Evolutionary conservation across 352 stramenopile species (phyloP), one percentile per base, ranked within the genome.

Genomic region (Pythium coloratum): DNA sequence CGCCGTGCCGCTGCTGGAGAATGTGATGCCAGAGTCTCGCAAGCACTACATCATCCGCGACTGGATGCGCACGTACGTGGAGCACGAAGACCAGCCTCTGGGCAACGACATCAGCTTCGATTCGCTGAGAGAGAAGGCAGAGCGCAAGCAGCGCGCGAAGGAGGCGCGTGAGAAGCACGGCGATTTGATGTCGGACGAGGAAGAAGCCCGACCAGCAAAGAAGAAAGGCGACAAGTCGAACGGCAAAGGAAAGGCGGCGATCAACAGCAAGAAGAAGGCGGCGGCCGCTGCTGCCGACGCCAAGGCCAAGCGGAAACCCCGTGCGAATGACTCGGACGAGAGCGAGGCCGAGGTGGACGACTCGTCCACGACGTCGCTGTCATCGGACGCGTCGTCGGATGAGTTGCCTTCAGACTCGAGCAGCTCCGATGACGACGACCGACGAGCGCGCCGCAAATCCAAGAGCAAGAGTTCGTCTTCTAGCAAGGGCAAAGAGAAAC

Each of bases 31-130:
- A 28, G 73, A 88, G 40, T 89, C 85, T 57, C 76, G 75, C 49
- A 94, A 94, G 64, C 66, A 90, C 46, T 66, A 69, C 34, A 76
- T 94, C 26, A 67, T 94, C 30, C 72, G 77, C 46, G 85, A 94
- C 66, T 94, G 85, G 85, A 92, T 94, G 85, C 78, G 74, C 40
- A 69, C 75, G 57, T 94, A 88, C 69, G 74, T 78, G 50, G 62
- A 77, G 5, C 62, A 68, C 16, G 77, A 83, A 57, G 79, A 92
- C 67, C 77, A 89, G 61, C 65, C 82, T 28, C 53, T 88, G 40
- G 69, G 64, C 38, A 67, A 61, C 13, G 83, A 89, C 46, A 77
- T 94, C 24, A 84, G 71, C 50, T 75, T 94, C 61, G 81, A 89
- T 49, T 69, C 73, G 38, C 64, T 91, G 6, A 76, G 76, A 28